These are phyloP conservation scores for Coemansia sp. DNA, from an alignment of 192 early-diverging fungal genomes.

Conservation along the genomic window DNA sequence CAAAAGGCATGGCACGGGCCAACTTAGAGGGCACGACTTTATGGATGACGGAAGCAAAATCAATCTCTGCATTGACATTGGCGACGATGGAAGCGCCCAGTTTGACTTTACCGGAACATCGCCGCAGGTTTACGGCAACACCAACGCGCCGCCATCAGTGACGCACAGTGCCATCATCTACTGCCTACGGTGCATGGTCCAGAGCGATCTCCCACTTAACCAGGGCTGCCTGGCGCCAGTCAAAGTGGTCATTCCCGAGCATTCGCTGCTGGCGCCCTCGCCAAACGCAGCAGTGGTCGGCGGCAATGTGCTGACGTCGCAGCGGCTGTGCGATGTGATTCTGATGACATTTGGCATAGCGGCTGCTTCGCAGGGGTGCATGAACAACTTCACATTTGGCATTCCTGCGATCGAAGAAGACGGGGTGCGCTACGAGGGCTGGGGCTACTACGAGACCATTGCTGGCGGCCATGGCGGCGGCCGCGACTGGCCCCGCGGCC, in stretches of 20 bases:
- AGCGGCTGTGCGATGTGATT: constrained; percentile 89
- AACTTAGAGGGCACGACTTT: constrained; percentile 59
- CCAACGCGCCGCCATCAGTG: constrained; percentile 73
- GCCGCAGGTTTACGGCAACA: constrained; percentile 84
- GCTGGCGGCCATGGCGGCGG: constrained; percentile 86
- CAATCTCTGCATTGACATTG: constrained; percentile 68
- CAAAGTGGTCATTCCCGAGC: constrained; percentile 71
- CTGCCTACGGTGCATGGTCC: constrained; percentile 88
- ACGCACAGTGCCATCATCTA: constrained; percentile 95
- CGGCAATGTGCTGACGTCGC: constrained; percentile 93
- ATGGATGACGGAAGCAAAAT: constrained; percentile 96
- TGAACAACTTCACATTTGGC: constrained; percentile 98
- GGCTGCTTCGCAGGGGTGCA: constrained; percentile 89
- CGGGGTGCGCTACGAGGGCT: constrained; percentile 59
- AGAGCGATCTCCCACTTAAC: constrained; percentile 89
- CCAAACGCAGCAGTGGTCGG: constrained; percentile 91
- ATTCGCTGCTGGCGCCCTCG: constrained; percentile 76
- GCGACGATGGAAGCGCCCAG: constrained; percentile 68
- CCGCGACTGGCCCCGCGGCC: constrained; percentile 79
- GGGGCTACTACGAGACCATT: constrained; percentile 98
- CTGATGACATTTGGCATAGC: constrained; percentile 86
- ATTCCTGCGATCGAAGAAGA: constrained; percentile 37
- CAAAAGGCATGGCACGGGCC: constrained; percentile 38
- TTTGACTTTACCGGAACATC: constrained; percentile 97
- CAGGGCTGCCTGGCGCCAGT: constrained; percentile 92